A percentile compares a stretch with the other conserved stretches of the same genome.
Evolutionary conservation across 2,329 filamentous ascomycete genomes (phyloP).

Genomic region (Raffaelea ambrosiae): DNA sequence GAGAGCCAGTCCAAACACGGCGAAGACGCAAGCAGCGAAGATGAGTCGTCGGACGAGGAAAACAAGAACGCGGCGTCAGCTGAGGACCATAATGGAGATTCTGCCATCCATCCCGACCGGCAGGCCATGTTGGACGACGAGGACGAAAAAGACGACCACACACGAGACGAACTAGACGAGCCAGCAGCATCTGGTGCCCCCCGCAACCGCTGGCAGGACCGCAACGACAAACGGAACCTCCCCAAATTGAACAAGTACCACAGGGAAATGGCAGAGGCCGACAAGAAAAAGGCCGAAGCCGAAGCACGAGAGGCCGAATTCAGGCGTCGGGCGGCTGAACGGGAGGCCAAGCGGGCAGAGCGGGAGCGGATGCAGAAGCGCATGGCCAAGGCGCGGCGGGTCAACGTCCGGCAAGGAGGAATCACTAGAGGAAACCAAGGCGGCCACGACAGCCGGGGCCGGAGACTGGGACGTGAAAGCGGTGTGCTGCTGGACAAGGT

Average conservation of each 20-base stretch:
- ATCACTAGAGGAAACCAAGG: background rate
- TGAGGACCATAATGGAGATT: slow-evolving; percentile 3
- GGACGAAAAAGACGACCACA: slow-evolving; percentile 11
- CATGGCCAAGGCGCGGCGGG: slow-evolving; percentile 60
- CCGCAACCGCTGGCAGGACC: slow-evolving; percentile 18
- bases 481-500: slow-evolving; percentile 69
- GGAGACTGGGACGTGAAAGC: slow-evolving; percentile 77
- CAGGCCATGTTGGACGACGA: slow-evolving; percentile 29
- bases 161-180: too few species aligned
- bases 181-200: too few species aligned
- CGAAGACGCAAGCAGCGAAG: too few species aligned
- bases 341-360: slow-evolving; percentile 44
- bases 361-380: slow-evolving; percentile 32
- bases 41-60: background rate
- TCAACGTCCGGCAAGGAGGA: background rate
- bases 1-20: too few species aligned
- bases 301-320: slow-evolving; percentile 41
- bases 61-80: background rate
- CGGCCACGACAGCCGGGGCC: slow-evolving; percentile 16
- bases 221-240: background rate
- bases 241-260: slow-evolving; percentile 14
- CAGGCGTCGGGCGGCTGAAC: slow-evolving; percentile 55
- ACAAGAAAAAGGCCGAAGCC: slow-evolving; percentile 32
- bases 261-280: slow-evolving; percentile 49
- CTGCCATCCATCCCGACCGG: slow-evolving; percentile 30